Evolutionary conservation across 2,329 filamentous ascomycete genomes (phyloP), one percentile per base, ranked within the genome.

Genomic region (Aureobasidium uvarum): DNA sequence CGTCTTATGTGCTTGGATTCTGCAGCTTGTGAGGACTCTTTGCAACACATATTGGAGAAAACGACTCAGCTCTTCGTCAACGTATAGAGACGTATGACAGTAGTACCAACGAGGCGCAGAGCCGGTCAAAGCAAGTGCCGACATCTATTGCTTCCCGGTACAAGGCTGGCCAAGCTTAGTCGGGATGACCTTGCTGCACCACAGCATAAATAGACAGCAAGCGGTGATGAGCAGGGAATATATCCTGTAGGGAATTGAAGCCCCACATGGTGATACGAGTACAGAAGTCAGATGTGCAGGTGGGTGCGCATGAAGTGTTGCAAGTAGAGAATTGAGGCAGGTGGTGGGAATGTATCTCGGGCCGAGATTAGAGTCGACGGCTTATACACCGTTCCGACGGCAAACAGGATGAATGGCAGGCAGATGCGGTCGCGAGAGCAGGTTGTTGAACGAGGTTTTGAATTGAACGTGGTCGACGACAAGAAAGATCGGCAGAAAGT

Each of bases 151-250:
- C 23, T 41, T 56, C 11, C 25, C 25, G 14, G 36, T 23, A 23
- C 54, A 56, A 43, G 54, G 38, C 54, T 56, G 38, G 38, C 20
- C 54, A 28, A 28, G 38, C 20, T 56, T n/a, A 31, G 16, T 56
- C 54, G 36, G 38, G 54, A n/a, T 23, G 23, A 14, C 36, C 36
- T 56, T 31, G 54, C 54, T 56, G 54, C 54, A 56, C 38, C n/a
- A 16, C 54, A 28, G 23, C 54, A 43, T 41, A 41, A 56, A 43
- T 41, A 56, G 16, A 56, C 23, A 56, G 23, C 18, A 31, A 31
- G 38, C 54, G 5, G 54, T 31, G 38, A 28, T 43, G 23, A 43
- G 20, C 10, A 56, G 18, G 13, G n/a, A 39, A 31, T 14, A 43
- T 23, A 56, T 23, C 54, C 54, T 43, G 23, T 28, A 2, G 16